These are phyloP conservation scores for Vaccinium corymbosum DNA, from an alignment of 148 eudicot species.

Conservation along the genomic window DNA sequence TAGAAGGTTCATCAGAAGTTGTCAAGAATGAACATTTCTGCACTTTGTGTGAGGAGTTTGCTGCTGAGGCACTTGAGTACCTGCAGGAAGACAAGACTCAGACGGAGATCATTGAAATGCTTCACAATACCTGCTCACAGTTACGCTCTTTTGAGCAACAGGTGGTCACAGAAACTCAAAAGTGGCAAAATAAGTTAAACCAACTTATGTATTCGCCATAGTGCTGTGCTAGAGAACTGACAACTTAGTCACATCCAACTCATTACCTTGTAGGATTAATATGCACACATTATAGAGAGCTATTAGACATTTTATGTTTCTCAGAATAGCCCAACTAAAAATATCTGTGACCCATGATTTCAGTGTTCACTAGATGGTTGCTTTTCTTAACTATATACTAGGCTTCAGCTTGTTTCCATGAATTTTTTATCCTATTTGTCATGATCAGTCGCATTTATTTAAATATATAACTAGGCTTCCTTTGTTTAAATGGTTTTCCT, in stretches of 20 bases:
- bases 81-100: constrained; percentile 64
- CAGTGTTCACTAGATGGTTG: not conserved
- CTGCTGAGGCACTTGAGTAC: constrained; percentile 52
- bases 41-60: constrained; percentile 69
- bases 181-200: not conserved
- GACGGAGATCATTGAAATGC: constrained; percentile 47
- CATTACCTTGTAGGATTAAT: not conserved
- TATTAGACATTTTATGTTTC: not conserved
- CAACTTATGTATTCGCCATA: not conserved
- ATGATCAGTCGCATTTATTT: not conserved
- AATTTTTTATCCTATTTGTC: not conserved
- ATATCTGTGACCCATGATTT: not conserved
- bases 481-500: not conserved
- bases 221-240: not conserved
- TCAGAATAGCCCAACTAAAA: not conserved
- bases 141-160: constrained; percentile 46
- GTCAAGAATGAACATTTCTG: constrained; percentile 41
- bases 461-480: no score
- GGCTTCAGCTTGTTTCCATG: not conserved
- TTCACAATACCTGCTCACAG: constrained; percentile 64
- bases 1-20: constrained; percentile 24
- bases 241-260: not conserved
- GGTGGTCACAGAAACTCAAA: constrained; percentile 28
- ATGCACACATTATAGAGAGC: not conserved
- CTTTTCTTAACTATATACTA: not conserved